Conservation (phyloP, 352 stramenopile genomes). For the Globisporangium heterothallicum region DNA sequence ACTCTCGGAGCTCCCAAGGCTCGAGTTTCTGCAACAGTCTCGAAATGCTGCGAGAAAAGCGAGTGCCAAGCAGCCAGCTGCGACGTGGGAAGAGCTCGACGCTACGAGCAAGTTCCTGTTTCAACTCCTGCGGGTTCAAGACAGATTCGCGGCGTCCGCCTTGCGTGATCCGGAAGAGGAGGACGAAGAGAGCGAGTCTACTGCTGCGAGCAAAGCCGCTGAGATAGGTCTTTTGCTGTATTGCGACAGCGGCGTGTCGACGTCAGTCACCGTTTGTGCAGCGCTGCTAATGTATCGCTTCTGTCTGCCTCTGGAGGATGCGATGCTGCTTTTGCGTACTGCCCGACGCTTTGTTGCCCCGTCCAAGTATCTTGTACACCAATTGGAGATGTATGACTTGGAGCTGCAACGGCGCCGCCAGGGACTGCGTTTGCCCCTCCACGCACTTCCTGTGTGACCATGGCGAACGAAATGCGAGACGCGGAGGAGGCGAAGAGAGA, state of each 20-base stretch:
- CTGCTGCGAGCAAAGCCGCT: neutral
- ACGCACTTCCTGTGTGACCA: neutral
- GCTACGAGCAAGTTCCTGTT: conserved; percentile 6
- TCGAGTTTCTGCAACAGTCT: neutral
- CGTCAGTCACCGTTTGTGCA: conserved; percentile 22
- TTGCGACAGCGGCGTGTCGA: conserved; percentile 24
- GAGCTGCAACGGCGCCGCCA: neutral
- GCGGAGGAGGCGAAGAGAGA: neutral
- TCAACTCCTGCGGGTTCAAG: neutral
- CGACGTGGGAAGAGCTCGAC: conserved; percentile 10
- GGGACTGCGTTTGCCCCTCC: conserved; percentile 3
- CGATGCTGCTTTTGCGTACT: conserved; percentile 15
- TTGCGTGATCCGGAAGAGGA: conserved; percentile 7
- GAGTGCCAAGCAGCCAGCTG: neutral
- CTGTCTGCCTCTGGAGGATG: conserved; percentile 17
- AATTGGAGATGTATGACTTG: conserved; percentile 10
- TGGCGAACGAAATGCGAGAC: too few species aligned
- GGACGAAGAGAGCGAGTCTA: conserved; percentile 6
- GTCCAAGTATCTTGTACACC: conserved; percentile 12
- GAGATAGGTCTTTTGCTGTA: conserved; percentile 23
- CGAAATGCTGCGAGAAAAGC: neutral
- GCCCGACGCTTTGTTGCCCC: conserved; percentile 10
- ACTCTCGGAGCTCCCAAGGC: conserved; percentile 4
- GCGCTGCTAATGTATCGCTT: conserved; percentile 35
- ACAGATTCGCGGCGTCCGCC: conserved; percentile 2